Base-by-base conservation (phyloP, 73 alveolate species). In the Paramecium caudatum region DNA sequence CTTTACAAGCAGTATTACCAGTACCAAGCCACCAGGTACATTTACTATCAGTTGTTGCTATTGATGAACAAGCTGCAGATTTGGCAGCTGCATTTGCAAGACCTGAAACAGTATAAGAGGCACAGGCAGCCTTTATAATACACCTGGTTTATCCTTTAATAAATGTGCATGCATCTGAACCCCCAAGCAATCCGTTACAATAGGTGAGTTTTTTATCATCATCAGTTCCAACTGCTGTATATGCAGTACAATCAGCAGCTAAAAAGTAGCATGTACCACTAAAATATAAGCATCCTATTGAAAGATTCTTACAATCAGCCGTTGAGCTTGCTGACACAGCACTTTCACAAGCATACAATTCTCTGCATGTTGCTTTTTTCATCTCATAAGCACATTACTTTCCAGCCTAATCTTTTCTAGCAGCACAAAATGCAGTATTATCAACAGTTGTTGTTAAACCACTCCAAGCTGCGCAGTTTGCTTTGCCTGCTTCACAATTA, bases 1-100 rank as follows among this genome's bases (percentile, higher is more conserved):
- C 80, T 19, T 27, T 43, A 55, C 80, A 55, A 55, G 80, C 43
- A 55, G 23, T 55, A 17, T 55, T 43, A 27, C 45, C 80, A 10
- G 80, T 27, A 55, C 23, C n/a, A n/a, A n/a, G n/a, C n/a, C n/a
- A 55, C 23, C 30, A 55, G 23, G 80, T 55, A 4, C 80, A 55
- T 23, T 17, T 1, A 25, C 46, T 43, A 55, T 6, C 0, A 55
- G 41, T 23, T 0, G 80, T 8, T 0, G 12, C 2, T 21, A 12
- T 17, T 10, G n/a, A n/a, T n/a, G 23, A 55, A 55, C 80, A 55
- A 55, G 80, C 17, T 3, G 80, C 2, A 5, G 30, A 55, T 55
- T 55, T 55, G 10, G 36, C 17, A 2, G 3, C 43, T 10, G 46
- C 45, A 10, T 55, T 21, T 4, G 46, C 30, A 12, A 55, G 30